Evolutionary conservation across 2,329 filamentous ascomycete genomes (phyloP).

Genomic region (Uncinocarpus reesii): DNA sequence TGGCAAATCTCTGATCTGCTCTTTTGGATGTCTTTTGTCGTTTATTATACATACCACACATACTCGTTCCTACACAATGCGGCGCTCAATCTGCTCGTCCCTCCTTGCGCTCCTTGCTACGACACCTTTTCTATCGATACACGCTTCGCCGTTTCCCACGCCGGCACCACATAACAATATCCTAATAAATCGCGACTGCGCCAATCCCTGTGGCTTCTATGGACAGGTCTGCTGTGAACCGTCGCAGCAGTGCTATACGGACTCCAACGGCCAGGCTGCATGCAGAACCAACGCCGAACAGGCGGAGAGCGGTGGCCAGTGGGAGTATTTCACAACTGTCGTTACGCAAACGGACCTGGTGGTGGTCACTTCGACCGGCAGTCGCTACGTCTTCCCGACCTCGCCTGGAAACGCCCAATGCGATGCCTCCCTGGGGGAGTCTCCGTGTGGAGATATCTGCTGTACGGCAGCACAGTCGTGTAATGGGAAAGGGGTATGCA

Average conservation of each 20-base stretch:
- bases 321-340: constrained; percentile 49
- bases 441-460: constrained; percentile 36
- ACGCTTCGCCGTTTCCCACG: constrained; percentile 26
- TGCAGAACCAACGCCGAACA: constrained; percentile 29
- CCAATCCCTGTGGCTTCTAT: constrained; percentile 44
- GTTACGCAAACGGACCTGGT: constrained; percentile 45
- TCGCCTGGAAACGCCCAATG: constrained; percentile 32
- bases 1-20: background rate
- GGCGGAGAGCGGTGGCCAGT: constrained; percentile 36
- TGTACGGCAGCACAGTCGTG: constrained; percentile 39
- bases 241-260: constrained; percentile 41
- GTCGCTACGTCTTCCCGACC: constrained; percentile 28
- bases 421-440: constrained; percentile 37
- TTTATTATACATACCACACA: background rate
- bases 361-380: constrained; percentile 47
- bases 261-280: constrained; percentile 40
- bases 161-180: constrained; percentile 18
- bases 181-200: constrained; percentile 32
- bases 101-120: constrained; percentile 23
- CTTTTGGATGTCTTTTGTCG: background rate
- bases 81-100: constrained; percentile 7
- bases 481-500: constrained; percentile 29
- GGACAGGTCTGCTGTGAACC: constrained; percentile 42
- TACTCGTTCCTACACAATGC: background rate
- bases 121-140: constrained; percentile 15